Conservation (phyloP, 2,329 filamentous ascomycete species). For the Aureobasidium sp. region DNA sequence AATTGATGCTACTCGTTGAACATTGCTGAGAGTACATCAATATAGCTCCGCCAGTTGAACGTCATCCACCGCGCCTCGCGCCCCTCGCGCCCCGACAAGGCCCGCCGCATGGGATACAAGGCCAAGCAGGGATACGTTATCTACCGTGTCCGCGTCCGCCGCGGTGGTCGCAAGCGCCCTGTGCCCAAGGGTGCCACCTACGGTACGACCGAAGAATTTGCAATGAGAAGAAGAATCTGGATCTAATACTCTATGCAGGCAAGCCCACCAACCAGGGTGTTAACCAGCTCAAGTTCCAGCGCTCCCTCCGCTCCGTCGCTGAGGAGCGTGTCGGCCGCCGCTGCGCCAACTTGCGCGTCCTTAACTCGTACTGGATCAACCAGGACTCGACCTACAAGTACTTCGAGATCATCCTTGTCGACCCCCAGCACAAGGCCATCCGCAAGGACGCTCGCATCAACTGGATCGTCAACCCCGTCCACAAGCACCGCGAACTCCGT, state of each 20-base stretch:
- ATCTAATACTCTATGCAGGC: constrained; percentile 51
- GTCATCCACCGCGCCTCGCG: constrained; percentile 99
- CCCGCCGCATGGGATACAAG: constrained; percentile 99
- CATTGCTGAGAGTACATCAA: constrained; percentile 99
- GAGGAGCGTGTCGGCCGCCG: constrained; percentile 99
- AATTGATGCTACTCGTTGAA: constrained; percentile 88
- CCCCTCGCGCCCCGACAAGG: constrained; percentile 98
- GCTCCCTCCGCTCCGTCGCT: constrained; percentile 92
- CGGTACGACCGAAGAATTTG: constrained; percentile 54
- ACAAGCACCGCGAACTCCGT: constrained; percentile 99
- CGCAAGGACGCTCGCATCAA: constrained; percentile 98
- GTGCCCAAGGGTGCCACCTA: constrained; percentile 97
- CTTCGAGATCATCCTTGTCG: constrained; percentile 99
- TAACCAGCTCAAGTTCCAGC: constrained; percentile 99
- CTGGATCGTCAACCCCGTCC: constrained; percentile 99
- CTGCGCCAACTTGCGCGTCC: constrained; percentile 97
- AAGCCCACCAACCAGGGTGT: constrained; percentile 99
- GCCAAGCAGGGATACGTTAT: constrained; percentile 99
- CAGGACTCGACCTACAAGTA: constrained; percentile 99
- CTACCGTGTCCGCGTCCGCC: constrained; percentile 97
- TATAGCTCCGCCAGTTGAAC: constrained; percentile 99
- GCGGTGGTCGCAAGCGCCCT: constrained; percentile 97
- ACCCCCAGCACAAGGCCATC: constrained; percentile 99
- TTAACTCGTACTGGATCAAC: constrained; percentile 99
- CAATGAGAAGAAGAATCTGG: background rate